phyloP scores from a whole-genome alignment of 306 rosid genomes.

The Crotalaria pallida region DNA sequence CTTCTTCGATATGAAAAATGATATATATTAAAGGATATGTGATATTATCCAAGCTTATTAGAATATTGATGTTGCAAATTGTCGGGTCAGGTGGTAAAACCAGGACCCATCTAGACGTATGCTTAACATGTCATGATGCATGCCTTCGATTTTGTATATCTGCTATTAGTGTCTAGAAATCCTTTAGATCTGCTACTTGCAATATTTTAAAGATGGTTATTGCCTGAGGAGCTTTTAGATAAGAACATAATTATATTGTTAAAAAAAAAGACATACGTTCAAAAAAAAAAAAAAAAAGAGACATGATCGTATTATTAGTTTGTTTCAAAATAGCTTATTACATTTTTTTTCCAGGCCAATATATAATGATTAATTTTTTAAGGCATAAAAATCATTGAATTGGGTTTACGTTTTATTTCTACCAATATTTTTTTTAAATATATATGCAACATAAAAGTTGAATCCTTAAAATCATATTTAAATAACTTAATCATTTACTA shows the following conservation, averaged over 20 bases:
- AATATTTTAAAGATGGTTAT: neutral
- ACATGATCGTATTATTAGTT: neutral
- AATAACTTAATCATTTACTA: no score
- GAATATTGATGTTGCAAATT: neutral
- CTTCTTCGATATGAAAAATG: no score
- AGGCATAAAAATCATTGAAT: no score
- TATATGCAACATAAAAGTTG: no score
- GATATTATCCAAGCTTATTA: neutral
- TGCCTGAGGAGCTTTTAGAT: neutral
- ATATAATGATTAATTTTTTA: no score
- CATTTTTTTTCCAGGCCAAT: no score
- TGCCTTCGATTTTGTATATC: neutral
- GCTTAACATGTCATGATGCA: neutral
- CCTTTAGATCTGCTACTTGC: neutral
- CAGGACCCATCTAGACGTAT: neutral
- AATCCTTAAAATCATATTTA: no score
- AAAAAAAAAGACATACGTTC: no score
- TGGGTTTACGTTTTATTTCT: no score
- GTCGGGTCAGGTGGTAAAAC: neutral
- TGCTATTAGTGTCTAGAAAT: neutral
- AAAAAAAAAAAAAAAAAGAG: no score
- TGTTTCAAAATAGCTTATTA: neutral
- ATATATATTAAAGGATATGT: no score
- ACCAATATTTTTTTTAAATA: no score
- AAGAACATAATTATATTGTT: constrained; percentile 8